These are phyloP conservation scores for Aspergillaceae sp. DNA, from an alignment of 2,329 filamentous ascomycete species.

Conservation along the genomic window DNA sequence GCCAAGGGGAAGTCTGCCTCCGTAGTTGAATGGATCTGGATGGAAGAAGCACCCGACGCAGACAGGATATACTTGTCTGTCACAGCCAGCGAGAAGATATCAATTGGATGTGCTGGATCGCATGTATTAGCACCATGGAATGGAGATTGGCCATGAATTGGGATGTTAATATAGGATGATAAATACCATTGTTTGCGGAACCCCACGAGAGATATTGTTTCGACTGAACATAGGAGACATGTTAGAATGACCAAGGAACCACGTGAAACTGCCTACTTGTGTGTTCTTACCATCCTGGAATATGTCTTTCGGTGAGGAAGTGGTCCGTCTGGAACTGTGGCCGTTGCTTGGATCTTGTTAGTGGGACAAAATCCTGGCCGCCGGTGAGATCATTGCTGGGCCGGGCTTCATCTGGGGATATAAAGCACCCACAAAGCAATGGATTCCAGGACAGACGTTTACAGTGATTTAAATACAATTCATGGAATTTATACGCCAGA, in stretches of 20 bases:
- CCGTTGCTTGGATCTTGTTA: background rate
- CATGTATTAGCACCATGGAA: slow-evolving; percentile 16
- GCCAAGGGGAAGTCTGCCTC: slow-evolving; percentile 64
- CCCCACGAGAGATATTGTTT: slow-evolving; percentile 97
- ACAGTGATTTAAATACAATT: background rate
- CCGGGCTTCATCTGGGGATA: background rate
- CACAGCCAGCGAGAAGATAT: slow-evolving; percentile 75
- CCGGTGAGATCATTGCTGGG: slow-evolving; percentile 6
- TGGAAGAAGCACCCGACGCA: slow-evolving; percentile 71
- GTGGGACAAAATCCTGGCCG: slow-evolving; percentile 3
- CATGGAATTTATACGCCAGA: background rate
- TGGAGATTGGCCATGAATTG: background rate
- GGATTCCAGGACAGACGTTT: background rate
- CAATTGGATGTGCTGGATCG: slow-evolving; percentile 62
- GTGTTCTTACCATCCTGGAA: background rate
- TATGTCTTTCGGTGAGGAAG: too few species aligned
- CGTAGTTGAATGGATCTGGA: slow-evolving; percentile 70
- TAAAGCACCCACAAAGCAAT: background rate
- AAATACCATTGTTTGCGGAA: slow-evolving; percentile 73
- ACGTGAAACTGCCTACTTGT: background rate
- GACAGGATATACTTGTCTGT: slow-evolving; percentile 69
- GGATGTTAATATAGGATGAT: background rate
- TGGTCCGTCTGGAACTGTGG: background rate
- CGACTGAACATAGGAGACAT: slow-evolving; percentile 51
- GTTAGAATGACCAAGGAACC: slow-evolving; percentile 2